These are phyloP conservation scores for Spergularia bocconei DNA, from an alignment of 148 eudicot species.

Conservation along the genomic window DNA sequence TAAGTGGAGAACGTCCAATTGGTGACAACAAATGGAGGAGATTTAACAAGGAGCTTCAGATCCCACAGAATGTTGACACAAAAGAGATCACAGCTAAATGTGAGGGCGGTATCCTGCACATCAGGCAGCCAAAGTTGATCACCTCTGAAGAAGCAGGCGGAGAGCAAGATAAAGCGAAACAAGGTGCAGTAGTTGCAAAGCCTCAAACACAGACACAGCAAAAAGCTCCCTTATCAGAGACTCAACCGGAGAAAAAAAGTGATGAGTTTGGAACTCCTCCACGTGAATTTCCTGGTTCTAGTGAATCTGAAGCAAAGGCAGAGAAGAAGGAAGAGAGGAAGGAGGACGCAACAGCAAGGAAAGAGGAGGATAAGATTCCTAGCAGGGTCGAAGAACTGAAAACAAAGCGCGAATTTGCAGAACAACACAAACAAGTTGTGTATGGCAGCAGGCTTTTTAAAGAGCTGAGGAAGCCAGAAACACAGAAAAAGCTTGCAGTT, in stretches of 20 bases:
- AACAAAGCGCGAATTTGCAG: background rate
- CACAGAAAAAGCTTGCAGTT: constrained; percentile 24
- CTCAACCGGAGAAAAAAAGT: background rate
- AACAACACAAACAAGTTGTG: constrained; percentile 10
- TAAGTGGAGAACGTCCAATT: constrained; percentile 51
- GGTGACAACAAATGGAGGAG: constrained; percentile 52
- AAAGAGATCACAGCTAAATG: constrained; percentile 54
- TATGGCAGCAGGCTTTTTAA: constrained; percentile 20
- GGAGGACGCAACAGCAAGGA: background rate
- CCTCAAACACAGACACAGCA: background rate
- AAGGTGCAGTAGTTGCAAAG: constrained; percentile 6
- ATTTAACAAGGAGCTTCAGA: constrained; percentile 38
- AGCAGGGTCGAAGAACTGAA: constrained; percentile 4
- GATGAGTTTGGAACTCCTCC: constrained; percentile 9
- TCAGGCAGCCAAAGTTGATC: constrained; percentile 58
- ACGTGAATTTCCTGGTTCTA: constrained; percentile 5
- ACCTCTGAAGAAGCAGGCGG: constrained; percentile 25
- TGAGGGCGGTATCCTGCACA: constrained; percentile 42
- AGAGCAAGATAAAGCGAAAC: constrained; percentile 10
- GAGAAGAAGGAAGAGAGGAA: constrained; percentile 1
- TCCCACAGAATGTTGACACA: constrained; percentile 45
- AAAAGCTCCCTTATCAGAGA: constrained; percentile 19
- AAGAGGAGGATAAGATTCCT: constrained; percentile 20
- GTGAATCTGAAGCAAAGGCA: background rate
- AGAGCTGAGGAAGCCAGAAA: constrained; percentile 41